These are phyloP conservation scores for Glycine latifolia DNA, from an alignment of 306 rosid genomes.

Conservation along the genomic window DNA sequence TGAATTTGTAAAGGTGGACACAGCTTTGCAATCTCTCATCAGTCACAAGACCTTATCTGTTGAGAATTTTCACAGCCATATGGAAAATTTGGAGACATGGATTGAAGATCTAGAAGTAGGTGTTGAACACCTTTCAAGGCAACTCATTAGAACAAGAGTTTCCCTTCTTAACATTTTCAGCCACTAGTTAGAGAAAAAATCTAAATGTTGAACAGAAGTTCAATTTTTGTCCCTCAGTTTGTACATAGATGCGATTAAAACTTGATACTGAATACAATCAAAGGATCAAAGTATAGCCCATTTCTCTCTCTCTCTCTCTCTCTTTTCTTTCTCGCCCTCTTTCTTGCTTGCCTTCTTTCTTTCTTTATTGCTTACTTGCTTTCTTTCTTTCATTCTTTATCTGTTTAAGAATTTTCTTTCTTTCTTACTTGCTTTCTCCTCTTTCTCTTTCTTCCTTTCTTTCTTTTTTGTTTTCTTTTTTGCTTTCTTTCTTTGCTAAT, in stretches of 20 bases:
- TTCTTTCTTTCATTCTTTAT: too few relatives aligned
- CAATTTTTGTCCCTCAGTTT: constrained; percentile 34
- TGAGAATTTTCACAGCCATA: constrained; percentile 31
- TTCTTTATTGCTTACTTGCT: not conserved
- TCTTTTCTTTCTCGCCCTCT: not conserved
- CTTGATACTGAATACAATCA: constrained; percentile 20
- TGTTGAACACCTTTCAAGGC: constrained; percentile 42
- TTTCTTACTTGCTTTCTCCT: not conserved
- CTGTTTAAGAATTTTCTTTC: not conserved
- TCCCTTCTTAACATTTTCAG: constrained; percentile 52
- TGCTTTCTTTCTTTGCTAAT: not conserved
- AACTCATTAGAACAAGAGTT: constrained; percentile 50
- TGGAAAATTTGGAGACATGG: constrained; percentile 46
- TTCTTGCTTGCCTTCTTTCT: not conserved
- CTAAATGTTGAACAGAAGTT: constrained; percentile 10
- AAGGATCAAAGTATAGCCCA: constrained; percentile 24
- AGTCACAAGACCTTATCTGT: constrained; percentile 36
- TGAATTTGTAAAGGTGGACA: constrained; percentile 50
- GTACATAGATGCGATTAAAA: constrained; percentile 38
- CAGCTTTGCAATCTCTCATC: constrained; percentile 41
- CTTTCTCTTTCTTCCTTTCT: not conserved
- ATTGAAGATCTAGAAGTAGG: constrained; percentile 46
- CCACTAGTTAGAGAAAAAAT: constrained; percentile 26
- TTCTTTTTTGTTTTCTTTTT: not conserved
- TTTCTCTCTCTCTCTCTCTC: constrained; percentile 7